phyloP scores from a whole-genome alignment of 345 rosid genomes.

The Murraya koenigii region DNA sequence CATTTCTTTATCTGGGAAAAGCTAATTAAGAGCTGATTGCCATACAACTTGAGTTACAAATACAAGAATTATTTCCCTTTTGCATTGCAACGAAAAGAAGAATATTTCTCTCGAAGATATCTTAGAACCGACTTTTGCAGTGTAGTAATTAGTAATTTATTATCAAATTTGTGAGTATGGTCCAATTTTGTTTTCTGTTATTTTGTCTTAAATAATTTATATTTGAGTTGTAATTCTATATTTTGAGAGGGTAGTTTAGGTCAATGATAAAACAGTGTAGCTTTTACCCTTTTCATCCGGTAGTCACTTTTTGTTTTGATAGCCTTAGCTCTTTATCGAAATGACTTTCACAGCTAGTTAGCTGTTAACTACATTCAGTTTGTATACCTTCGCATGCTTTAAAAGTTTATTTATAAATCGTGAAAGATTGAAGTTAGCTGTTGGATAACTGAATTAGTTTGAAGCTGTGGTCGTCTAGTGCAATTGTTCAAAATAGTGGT shows the following conservation, averaged over 20 bases:
- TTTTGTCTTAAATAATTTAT: background rate
- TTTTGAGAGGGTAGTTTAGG: background rate
- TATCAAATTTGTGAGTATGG: conserved; percentile 18
- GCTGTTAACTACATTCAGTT: background rate
- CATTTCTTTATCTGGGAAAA: background rate
- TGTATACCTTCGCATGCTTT: too few relatives aligned
- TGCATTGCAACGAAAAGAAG: background rate
- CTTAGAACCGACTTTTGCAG: background rate
- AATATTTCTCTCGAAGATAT: conserved; percentile 4
- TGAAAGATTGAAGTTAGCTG: too few relatives aligned
- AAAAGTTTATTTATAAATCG: too few relatives aligned
- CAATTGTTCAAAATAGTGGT: too few relatives aligned
- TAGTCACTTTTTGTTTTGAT: background rate
- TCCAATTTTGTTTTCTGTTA: conserved; percentile 38
- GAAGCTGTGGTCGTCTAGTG: too few relatives aligned
- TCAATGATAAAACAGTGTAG: background rate
- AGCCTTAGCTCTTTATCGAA: background rate
- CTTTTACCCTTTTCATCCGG: background rate
- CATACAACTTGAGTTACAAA: background rate
- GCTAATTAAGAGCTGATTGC: background rate
- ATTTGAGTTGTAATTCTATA: background rate
- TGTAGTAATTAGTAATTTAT: background rate
- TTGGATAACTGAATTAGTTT: too few relatives aligned
- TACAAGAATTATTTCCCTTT: background rate
- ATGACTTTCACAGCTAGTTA: background rate